Evolutionary conservation across 768 basidiomycete species (phyloP).

Genomic region (Boletus reticuloceps): DNA sequence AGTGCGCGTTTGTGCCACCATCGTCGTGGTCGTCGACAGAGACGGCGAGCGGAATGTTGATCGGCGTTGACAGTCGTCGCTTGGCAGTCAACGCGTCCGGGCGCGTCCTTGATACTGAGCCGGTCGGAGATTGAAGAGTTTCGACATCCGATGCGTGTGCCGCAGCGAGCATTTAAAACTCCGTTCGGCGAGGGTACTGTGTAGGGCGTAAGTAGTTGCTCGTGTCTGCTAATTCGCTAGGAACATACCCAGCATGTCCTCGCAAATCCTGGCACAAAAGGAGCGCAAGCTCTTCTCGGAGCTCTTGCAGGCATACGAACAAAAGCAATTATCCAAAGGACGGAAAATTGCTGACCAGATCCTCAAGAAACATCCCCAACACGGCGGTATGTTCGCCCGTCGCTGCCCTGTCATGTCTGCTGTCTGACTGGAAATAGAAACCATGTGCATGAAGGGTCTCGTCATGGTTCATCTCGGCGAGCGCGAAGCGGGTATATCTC

Average conservation of each 20-base stretch:
- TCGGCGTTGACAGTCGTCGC: not conserved
- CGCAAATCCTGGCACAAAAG: conserved; percentile 62
- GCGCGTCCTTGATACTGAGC: conserved; percentile 1
- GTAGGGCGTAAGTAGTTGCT: too few species aligned
- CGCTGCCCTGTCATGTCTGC: not conserved
- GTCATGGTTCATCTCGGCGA: conserved; percentile 76
- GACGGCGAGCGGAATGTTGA: conserved; percentile 1
- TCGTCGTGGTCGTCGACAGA: conserved; percentile 30
- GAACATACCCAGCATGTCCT: conserved; percentile 16
- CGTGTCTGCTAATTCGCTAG: too few species aligned
- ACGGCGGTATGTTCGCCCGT: conserved; percentile 73
- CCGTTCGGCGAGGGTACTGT: not conserved
- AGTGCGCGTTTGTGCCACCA: conserved; percentile 76
- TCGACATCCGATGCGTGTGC: not conserved
- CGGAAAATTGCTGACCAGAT: conserved; percentile 90
- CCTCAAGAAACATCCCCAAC: conserved; percentile 92
- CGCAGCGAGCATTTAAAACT: not conserved
- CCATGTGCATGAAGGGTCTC: conserved; percentile 94
- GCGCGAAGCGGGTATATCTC: conserved; percentile 77
- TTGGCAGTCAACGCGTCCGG: conserved; percentile 13
- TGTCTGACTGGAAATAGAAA: conserved; percentile 53
- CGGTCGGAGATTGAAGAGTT: conserved; percentile 6
- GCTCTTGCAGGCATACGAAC: conserved; percentile 83
- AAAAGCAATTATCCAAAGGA: conserved; percentile 84
- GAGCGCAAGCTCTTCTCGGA: conserved; percentile 86